Base-by-base conservation (phyloP, 2,329 filamentous ascomycete genomes). In the Talaromyces funiculosus region DNA sequence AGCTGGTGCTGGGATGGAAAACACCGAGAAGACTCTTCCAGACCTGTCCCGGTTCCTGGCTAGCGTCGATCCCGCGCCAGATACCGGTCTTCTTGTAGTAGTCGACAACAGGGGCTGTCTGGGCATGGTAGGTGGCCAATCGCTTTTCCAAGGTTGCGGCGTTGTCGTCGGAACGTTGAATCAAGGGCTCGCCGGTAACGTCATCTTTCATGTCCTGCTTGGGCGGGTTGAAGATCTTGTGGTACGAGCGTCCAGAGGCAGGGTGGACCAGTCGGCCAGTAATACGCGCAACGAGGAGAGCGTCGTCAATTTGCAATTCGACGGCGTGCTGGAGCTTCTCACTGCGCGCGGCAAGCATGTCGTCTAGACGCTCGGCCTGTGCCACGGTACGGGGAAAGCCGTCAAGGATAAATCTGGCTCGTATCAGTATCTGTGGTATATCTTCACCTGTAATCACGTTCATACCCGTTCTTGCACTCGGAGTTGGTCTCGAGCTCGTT, bases 21-120 rank as follows among this genome's bases (percentile, higher is more conserved):
- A 97, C 87, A 71, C 86, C 85, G 64, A 97, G 82, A 75, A 99
- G 81, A 75, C 87, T 90, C 83, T 91, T 92, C 94, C 94, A 99
- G 64, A 99, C 94, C 77, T 92, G 88, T 53, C 90, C 90, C 20
- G 94, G 94, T 80, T 96, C 88, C 82, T 99, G 92, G 81, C 90
- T 95, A 66, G 94, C 94, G 75, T 99, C 94, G 70, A 99, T 86
- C 64, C 89, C 89, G 77, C 88, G 89, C 94, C 94, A 99, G 82
- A 99, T 97, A 68, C 92, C 92, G 54, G 90, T 96, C 80, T 92
- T 91, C 81, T 95, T 90, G 86, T 99, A 99, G 84, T 99, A 99
- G 62, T 86, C 84, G 64, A 96, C 92, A 54, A 99, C 94, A 20
- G 94, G 94, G 47, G 86, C 80, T 35, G 94, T 99, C 85, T 99